Conservation (phyloP, 2,329 filamentous ascomycete genomes). For the Rutstroemia sp. region DNA sequence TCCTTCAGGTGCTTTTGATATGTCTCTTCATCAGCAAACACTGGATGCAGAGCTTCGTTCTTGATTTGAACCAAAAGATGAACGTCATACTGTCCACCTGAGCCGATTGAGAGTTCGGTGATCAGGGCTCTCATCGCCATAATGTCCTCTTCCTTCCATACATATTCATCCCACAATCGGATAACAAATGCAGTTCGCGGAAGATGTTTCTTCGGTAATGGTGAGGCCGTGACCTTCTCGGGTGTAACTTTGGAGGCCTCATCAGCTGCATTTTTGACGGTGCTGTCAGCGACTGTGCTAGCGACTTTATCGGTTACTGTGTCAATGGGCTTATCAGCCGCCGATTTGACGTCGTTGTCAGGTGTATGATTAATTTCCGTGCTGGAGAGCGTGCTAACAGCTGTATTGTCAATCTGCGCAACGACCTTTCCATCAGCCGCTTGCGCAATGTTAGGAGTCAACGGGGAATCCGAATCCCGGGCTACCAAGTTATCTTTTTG, state of each 20-base stretch:
- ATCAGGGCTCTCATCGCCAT: constrained; percentile 80
- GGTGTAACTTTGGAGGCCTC: background rate
- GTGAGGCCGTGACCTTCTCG: background rate
- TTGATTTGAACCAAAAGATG: constrained; percentile 82
- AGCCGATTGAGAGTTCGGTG: constrained; percentile 70
- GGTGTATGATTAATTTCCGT: too few relatives aligned
- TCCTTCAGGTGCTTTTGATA: constrained; percentile 62
- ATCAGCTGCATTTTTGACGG: background rate
- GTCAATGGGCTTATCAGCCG: background rate
- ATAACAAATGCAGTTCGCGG: constrained; percentile 72
- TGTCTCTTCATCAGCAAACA: constrained; percentile 67
- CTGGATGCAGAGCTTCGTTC: constrained; percentile 65
- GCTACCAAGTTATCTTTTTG: constrained; percentile 11
- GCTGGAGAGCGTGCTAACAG: too few relatives aligned
- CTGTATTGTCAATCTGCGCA: too few relatives aligned
- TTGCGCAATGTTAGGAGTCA: background rate
- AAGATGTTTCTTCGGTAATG: constrained; percentile 25
- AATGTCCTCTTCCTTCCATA: constrained; percentile 73
- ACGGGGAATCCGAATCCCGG: background rate
- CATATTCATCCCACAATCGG: constrained; percentile 72
- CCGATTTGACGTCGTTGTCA: background rate
- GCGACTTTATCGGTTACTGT: background rate
- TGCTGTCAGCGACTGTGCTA: background rate
- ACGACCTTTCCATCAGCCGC: background rate
- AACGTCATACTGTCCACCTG: constrained; percentile 79